Conservation (phyloP, 2,329 filamentous ascomycete species). For the Blumeriella jaapii region DNA sequence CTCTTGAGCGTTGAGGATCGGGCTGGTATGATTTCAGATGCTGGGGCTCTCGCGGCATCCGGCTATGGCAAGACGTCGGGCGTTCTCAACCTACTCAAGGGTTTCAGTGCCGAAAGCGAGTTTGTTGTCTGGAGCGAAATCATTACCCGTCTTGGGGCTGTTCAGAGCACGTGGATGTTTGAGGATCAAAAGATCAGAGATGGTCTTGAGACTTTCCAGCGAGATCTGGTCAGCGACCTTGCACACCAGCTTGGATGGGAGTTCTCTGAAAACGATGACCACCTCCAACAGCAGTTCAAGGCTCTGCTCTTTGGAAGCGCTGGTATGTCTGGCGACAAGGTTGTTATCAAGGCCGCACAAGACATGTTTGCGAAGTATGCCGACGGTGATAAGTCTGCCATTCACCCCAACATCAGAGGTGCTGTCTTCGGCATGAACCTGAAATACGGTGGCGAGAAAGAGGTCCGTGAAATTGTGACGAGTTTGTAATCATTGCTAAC, state of each 20-base stretch:
- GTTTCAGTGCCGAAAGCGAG: constrained; percentile 73
- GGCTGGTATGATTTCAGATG: constrained; percentile 89
- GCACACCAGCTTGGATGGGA: constrained; percentile 82
- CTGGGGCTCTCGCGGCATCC: constrained; percentile 76
- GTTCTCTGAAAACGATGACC: constrained; percentile 74
- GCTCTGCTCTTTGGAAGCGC: constrained; percentile 77
- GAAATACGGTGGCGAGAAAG: constrained; percentile 72
- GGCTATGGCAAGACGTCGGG: constrained; percentile 92
- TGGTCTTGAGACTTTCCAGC: constrained; percentile 73
- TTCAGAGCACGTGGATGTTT: constrained; percentile 80
- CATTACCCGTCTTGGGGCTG: constrained; percentile 61
- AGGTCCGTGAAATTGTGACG: constrained; percentile 38
- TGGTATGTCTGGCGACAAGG: constrained; percentile 68
- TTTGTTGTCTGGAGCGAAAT: constrained; percentile 97
- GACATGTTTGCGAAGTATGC: constrained; percentile 85
- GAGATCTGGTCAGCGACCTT: constrained; percentile 63
- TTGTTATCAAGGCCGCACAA: constrained; percentile 67
- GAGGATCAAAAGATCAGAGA: constrained; percentile 64
- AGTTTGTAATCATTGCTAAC: constrained; percentile 9
- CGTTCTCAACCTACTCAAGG: constrained; percentile 72
- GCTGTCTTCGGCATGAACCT: constrained; percentile 79
- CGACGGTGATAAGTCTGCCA: constrained; percentile 64
- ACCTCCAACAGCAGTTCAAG: constrained; percentile 92
- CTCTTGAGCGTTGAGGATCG: constrained; percentile 80
- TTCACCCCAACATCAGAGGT: constrained; percentile 83